These are phyloP conservation scores for Clavulina sp. DNA, from an alignment of 768 basidiomycete genomes.

Conservation along the genomic window DNA sequence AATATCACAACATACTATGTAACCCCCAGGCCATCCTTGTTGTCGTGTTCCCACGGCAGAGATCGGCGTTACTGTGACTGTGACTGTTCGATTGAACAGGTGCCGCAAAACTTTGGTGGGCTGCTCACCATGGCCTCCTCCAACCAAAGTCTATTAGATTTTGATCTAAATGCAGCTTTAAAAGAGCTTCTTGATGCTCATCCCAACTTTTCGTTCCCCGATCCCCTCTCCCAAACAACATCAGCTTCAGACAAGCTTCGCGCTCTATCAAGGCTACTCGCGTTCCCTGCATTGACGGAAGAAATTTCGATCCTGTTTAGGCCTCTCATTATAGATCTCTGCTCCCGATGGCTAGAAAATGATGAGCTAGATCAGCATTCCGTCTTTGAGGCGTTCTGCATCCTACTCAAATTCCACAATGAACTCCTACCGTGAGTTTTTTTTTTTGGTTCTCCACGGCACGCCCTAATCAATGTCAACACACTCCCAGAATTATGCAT, in stretches of 20 bases:
- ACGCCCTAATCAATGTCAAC: constrained; percentile 4
- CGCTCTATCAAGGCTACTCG: constrained; percentile 41
- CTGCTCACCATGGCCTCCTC: not conserved
- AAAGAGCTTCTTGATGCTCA: not conserved
- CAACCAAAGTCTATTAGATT: not conserved
- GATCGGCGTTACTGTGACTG: too few species aligned
- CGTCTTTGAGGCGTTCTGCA: constrained; percentile 18
- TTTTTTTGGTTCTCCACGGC: constrained; percentile 7
- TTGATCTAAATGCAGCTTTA: not conserved
- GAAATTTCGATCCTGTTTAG: constrained; percentile 47
- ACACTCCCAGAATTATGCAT: constrained; percentile 35
- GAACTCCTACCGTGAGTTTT: constrained; percentile 20
- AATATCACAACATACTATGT: too few species aligned
- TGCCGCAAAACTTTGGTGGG: not conserved
- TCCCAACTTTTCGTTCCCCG: not conserved
- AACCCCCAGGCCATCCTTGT: too few species aligned
- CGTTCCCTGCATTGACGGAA: constrained; percentile 42
- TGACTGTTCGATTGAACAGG: too few species aligned
- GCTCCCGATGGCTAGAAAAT: constrained; percentile 62
- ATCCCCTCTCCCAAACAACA: not conserved
- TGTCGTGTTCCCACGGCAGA: too few species aligned
- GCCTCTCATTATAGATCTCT: constrained; percentile 64
- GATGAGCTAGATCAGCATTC: constrained; percentile 25
- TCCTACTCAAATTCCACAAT: constrained; percentile 16
- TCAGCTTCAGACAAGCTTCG: constrained; percentile 25